Conservation (phyloP, 345 rosid species). For the Rhodamnia argentea region DNA sequence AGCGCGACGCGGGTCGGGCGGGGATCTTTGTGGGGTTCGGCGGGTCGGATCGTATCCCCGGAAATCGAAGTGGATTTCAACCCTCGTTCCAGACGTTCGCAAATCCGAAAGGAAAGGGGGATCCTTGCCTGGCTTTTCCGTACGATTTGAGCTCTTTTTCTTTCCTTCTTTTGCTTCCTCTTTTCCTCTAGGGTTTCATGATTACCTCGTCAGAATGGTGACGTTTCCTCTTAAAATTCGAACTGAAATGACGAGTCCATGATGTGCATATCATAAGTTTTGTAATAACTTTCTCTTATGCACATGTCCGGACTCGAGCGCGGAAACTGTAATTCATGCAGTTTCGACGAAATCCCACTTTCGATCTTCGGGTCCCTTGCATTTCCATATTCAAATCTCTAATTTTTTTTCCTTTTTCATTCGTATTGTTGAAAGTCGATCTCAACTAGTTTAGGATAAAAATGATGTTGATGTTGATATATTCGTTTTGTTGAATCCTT, state of each 20-base stretch:
- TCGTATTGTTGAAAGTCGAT: not conserved
- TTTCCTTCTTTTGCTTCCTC: not conserved
- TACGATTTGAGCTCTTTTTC: not conserved
- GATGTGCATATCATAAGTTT: not conserved
- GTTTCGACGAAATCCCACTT: not conserved
- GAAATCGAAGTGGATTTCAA: not conserved
- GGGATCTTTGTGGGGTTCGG: not conserved
- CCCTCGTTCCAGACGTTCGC: not conserved
- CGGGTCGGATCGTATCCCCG: not conserved
- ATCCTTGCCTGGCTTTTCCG: not conserved
- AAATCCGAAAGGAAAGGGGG: not conserved
- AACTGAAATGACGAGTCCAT: not conserved
- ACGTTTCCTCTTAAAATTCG: not conserved
- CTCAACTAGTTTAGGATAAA: too few species aligned
- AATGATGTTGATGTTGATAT: too few species aligned
- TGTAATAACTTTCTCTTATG: not conserved
- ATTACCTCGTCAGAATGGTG: not conserved
- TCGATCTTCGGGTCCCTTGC: not conserved
- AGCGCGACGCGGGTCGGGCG: not conserved
- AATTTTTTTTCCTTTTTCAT: not conserved
- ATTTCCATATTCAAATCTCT: rapidly evolving
- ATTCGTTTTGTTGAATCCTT: not conserved
- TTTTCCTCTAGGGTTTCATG: not conserved
- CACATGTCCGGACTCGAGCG: not conserved
- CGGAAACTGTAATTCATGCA: not conserved